Base-by-base conservation (phyloP, 805 yeast genomes). In the Kuraishia floccosa region DNA sequence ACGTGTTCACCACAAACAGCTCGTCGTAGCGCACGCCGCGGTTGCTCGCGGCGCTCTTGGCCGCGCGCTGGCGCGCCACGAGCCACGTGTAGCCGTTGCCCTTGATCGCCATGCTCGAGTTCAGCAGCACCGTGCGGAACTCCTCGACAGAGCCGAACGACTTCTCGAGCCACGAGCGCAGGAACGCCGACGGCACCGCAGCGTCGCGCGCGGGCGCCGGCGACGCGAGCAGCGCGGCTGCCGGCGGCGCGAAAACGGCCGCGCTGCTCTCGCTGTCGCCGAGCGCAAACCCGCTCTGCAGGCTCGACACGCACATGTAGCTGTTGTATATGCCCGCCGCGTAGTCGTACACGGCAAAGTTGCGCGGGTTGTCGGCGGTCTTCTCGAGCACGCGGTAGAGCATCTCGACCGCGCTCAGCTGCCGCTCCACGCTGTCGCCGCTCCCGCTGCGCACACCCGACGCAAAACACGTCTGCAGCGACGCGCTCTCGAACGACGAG, bases 81-180 rank as follows among this genome's bases (percentile, higher is more conserved):
- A 91, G 60, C 91, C 96, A 91, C 8, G 87, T 81, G 54, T 68
- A 76, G 3, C 98, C 98, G 52, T 84, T 89, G 30, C 97, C 96
- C 37, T 78, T 73, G 37, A 85, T 70, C 4, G 79, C 68, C 30
- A 63, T 56, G 8, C 89, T 84, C 1, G 91, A 74, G 35, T 72
- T 68, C 35, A 82, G 47, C 27, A 91, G 53, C 28, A 83, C 64
- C 2, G 81, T 71, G 42, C 80, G 68, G 49, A 91, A 77, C 49
- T 85, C 93, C 11, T 67, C 71, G 7, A 84, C 38, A 0, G 87
- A 74, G 5, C 94, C 95, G 54, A 86, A 86, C 2, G 78, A 69
- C 25, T 63, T 57, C 14, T 56, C 54, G 17, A 83, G 61, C 57
- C 80, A 70, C 17, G 57, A 50, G 15, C 50, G 48, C 29, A 74